Conservation (phyloP, 768 basidiomycete species). For the Dioszegia hungarica region DNA sequence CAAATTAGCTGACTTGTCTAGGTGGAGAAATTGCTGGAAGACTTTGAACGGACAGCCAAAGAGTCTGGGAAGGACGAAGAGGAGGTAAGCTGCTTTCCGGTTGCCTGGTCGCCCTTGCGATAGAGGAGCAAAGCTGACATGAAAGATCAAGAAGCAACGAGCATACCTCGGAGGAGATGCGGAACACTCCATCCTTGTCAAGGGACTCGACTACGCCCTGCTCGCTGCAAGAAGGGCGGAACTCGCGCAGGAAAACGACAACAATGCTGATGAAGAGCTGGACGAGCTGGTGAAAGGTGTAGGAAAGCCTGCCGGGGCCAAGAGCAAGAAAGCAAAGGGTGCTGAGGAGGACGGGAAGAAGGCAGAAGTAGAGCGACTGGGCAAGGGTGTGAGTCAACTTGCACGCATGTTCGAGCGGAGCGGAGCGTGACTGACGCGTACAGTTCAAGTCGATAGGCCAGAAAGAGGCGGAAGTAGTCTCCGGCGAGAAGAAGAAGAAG, state of each 20-base stretch:
- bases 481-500: conserved; percentile 30
- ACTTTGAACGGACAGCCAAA: conserved; percentile 63
- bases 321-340: conserved; percentile 69
- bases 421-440: not conserved
- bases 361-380: conserved; percentile 22
- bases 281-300: conserved; percentile 32
- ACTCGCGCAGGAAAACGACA: conserved; percentile 58
- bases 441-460: conserved; percentile 47
- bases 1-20: conserved; percentile 39
- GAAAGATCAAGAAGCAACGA: conserved; percentile 64
- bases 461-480: conserved; percentile 24
- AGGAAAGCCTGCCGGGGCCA: conserved; percentile 47
- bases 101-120: not conserved
- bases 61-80: conserved; percentile 53
- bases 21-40: conserved; percentile 75
- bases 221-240: conserved; percentile 78
- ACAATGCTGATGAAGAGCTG: conserved; percentile 73
- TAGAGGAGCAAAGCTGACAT: not conserved
- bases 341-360: conserved; percentile 27
- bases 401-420: not conserved
- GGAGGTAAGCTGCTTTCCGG: conserved; percentile 53
- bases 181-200: conserved; percentile 78
- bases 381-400: conserved; percentile 32
- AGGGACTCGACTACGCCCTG: conserved; percentile 74
- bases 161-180: conserved; percentile 77